phyloP scores from a whole-genome alignment of 2,329 filamentous ascomycete genomes.

The Curvularia sp. region DNA sequence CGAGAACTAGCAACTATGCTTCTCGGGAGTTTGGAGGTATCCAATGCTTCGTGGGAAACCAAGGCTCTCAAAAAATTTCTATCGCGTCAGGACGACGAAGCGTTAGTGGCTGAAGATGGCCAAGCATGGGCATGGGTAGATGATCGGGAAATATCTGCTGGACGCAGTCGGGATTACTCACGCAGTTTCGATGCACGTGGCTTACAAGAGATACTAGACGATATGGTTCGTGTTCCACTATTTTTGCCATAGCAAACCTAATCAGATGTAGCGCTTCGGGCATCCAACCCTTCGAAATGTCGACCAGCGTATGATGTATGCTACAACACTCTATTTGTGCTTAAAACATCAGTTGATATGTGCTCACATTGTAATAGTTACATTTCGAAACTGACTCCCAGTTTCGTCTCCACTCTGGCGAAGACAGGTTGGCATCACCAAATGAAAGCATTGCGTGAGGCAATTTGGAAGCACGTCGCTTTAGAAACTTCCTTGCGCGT shows the following conservation, averaged over 20 bases:
- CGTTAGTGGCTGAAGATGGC: background rate
- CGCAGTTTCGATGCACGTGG: background rate
- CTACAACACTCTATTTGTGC: background rate
- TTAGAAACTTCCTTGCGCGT: slow-evolving; percentile 8
- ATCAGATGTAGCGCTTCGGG: background rate
- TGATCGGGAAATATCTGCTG: slow-evolving; percentile 4
- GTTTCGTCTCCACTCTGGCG: slow-evolving; percentile 1
- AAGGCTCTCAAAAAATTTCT: slow-evolving; percentile 1
- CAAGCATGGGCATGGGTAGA: slow-evolving; percentile 13
- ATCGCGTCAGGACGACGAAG: background rate
- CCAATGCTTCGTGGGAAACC: background rate
- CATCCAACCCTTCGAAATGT: slow-evolving; percentile 2
- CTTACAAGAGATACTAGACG: background rate
- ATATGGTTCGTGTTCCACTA: background rate
- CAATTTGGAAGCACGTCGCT: slow-evolving; percentile 11
- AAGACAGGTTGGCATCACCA: slow-evolving; percentile 3
- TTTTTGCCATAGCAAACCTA: background rate
- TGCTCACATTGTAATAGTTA: slow-evolving; percentile 1
- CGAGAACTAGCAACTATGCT: background rate
- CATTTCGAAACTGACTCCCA: slow-evolving; percentile 6
- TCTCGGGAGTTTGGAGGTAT: background rate
- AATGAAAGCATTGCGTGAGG: slow-evolving; percentile 3
- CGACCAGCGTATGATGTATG: slow-evolving; percentile 19
- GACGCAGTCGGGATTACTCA: background rate
- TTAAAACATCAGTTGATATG: background rate